Evolutionary conservation across 768 basidiomycete species (phyloP).

Genomic region (Pulveroboletus sp.): DNA sequence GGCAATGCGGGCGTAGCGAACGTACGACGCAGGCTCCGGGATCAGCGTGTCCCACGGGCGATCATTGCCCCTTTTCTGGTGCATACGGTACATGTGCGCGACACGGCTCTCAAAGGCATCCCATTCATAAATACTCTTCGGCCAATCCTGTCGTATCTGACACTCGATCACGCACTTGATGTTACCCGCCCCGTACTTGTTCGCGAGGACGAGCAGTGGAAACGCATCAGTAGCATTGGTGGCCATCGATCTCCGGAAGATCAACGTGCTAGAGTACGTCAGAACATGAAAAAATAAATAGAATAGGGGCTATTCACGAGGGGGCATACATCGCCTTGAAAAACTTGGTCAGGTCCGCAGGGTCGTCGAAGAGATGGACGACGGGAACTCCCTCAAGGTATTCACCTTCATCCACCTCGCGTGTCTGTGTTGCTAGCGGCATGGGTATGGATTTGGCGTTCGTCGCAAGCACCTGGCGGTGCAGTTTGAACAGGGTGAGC

Average conservation of each 20-base stretch:
- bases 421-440: too few relatives aligned
- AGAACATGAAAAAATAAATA: not conserved
- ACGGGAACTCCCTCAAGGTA: not conserved
- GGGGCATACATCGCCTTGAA: constrained; percentile 1
- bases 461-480: not conserved
- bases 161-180: constrained; percentile 3
- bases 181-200: not conserved
- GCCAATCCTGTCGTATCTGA: not conserved
- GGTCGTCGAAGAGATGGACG: not conserved
- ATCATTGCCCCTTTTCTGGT: not conserved
- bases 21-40: not conserved
- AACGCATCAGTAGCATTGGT: not conserved
- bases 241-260: not conserved
- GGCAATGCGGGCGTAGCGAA: not conserved
- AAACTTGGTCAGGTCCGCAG: not conserved
- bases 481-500: not conserved
- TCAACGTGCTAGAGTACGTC: not conserved
- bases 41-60: not conserved
- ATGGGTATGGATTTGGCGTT: not conserved
- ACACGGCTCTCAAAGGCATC: not conserved
- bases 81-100: not conserved
- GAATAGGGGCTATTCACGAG: not conserved
- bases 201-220: not conserved
- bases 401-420: not conserved
- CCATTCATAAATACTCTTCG: not conserved